Evolutionary conservation across 805 yeast species (phyloP), one percentile per base, ranked within the genome.

Genomic region (Pichia deserticola): DNA sequence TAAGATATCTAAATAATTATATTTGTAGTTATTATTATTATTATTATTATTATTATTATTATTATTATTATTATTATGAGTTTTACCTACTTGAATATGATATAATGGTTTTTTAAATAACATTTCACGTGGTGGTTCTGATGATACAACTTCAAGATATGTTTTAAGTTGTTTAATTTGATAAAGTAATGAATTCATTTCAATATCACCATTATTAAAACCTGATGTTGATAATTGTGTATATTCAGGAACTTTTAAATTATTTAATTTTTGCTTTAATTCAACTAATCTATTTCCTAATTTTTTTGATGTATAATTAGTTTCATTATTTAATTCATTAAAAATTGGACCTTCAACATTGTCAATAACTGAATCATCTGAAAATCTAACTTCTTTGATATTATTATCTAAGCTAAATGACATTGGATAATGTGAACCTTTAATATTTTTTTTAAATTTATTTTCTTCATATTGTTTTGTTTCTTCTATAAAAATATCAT

Each of bases 111-210:
- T 54, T 41, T 59, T 64, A 46, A 66, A 66, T n/a, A 66, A 37
- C 42, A 54, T 54, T 6, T 65, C 66, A 37, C 66, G 54, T n/a
- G 70, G 69, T 43, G 62, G 70, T 47, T 65, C 69, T 1, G 67
- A 54, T 10, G 60, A 60, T 15, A 61, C 59, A 55, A 65, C 55
- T 30, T 66, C 69, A 45, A 62, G 48, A 46, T 60, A 63, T 32
- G 62, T 64, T 48, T 60, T 64, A 39, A 64, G 53, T 51, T 60
- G 70, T 46, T 56, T 66, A 34, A 59, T 55, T 53, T 57, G 72
- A 44, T 62, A 69, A 57, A 60, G 54, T 56, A 56, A 60, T 43
- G 64, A 71, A 52, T 51, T 71, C 74, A 57, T 72, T 58, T 67
- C 71, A 45, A 42, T 12, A 47, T 50, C 42, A 32, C 54, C 50